Evolutionary conservation across 2,329 filamentous ascomycete genomes (phyloP).

Genomic region (Pseudogymnoascus sp.): DNA sequence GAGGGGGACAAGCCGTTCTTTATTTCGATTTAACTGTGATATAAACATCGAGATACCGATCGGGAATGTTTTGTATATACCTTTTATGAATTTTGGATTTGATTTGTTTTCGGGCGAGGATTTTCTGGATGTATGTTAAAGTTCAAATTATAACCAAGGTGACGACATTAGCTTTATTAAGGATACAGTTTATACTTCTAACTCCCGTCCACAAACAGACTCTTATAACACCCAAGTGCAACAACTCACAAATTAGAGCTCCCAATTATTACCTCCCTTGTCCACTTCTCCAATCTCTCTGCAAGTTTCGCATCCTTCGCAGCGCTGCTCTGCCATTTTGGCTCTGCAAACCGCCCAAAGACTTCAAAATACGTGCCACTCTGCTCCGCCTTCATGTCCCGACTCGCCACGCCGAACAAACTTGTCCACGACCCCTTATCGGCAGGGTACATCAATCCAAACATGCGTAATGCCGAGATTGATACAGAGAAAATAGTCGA

Average conservation of each 20-base stretch:
- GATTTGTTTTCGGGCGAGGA: background rate
- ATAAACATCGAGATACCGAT: background rate
- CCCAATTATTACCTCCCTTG: conserved; percentile 24
- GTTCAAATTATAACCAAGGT: background rate
- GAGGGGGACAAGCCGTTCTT: conserved; percentile 86
- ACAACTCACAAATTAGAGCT: conserved; percentile 13
- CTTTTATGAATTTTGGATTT: background rate
- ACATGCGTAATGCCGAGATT: conserved; percentile 15
- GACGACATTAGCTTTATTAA: too few relatives aligned
- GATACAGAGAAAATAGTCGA: conserved; percentile 15
- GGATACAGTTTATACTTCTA: background rate
- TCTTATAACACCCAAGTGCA: background rate
- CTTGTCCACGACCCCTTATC: conserved; percentile 32
- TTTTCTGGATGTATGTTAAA: background rate
- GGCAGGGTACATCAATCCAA: conserved; percentile 23
- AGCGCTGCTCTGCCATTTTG: conserved; percentile 27
- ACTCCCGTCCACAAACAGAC: background rate
- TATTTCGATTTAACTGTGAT: conserved; percentile 30
- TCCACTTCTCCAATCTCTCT: conserved; percentile 30
- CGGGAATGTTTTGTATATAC: background rate
- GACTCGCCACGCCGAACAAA: conserved; percentile 31
- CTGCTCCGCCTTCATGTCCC: conserved; percentile 31
- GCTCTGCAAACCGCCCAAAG: conserved; percentile 25
- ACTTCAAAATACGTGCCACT: conserved; percentile 31
- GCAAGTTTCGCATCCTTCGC: conserved; percentile 30